Evolutionary conservation across 225 moss, liverwort and hornwort genomes (phyloP).

Genomic region (Lunularia cruciata): DNA sequence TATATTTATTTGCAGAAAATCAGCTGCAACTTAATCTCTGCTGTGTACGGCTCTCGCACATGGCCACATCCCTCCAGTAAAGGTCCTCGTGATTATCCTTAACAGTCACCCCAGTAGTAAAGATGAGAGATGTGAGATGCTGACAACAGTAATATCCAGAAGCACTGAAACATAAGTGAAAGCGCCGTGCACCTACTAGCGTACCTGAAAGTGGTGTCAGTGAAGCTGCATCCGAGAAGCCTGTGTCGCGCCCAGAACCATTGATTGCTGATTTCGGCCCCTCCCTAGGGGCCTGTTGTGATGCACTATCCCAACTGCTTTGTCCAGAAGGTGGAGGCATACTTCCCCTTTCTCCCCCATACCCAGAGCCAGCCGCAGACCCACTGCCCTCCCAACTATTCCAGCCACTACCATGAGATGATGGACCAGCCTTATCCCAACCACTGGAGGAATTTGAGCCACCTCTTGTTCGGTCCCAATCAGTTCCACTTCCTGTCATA

Average conservation of each 20-base stretch:
- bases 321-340: slow-evolving; percentile 39
- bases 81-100: no score
- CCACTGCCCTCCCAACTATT: slow-evolving; percentile 41
- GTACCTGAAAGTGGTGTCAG: slow-evolving; percentile 40
- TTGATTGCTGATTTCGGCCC: slow-evolving; percentile 37
- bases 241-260: slow-evolving; percentile 32
- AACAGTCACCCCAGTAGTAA: no score
- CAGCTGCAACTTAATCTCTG: no score
- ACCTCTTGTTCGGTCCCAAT: slow-evolving; percentile 53
- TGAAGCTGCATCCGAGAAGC: slow-evolving; percentile 28
- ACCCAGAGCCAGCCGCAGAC: slow-evolving; percentile 44
- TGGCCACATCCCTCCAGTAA: no score
- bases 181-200: no score
- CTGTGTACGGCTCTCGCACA: no score
- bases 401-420: slow-evolving; percentile 41
- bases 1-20: no score
- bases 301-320: slow-evolving; percentile 42
- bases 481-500: slow-evolving; percentile 39
- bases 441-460: slow-evolving; percentile 34
- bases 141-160: no score
- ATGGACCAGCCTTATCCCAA: slow-evolving; percentile 37
- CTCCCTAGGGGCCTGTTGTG: slow-evolving; percentile 30
- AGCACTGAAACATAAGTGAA: neutral
- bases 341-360: slow-evolving; percentile 38
- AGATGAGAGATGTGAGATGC: no score